A percentile compares a stretch with the other conserved stretches of the same genome.
phyloP scores from a whole-genome alignment of 495 filamentous ascomycete genomes.

The Daldinia vernicosa region DNA sequence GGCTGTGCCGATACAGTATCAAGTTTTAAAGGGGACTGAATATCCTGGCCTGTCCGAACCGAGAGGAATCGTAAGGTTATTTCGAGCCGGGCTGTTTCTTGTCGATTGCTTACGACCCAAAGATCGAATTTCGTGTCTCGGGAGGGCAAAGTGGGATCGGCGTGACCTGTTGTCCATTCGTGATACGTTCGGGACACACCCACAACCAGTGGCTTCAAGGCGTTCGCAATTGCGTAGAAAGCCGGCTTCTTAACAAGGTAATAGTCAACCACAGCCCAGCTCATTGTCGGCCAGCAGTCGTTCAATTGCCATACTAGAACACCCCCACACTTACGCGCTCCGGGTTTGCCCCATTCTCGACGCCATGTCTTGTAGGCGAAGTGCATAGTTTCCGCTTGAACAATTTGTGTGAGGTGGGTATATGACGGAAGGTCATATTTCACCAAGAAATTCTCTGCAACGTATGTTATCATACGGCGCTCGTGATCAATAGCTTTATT shows the following conservation, averaged over 20 bases:
- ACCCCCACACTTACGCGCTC: conserved; percentile 75
- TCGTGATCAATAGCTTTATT: conserved; percentile 87
- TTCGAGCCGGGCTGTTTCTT: conserved; percentile 54
- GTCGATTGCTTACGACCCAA: conserved; percentile 71
- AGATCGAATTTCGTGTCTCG: conserved; percentile 67
- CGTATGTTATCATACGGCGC: conserved; percentile 75
- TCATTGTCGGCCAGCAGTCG: conserved; percentile 88
- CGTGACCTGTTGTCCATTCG: conserved; percentile 64
- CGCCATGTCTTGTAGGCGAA: conserved; percentile 81
- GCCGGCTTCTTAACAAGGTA: conserved; percentile 77
- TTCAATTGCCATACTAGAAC: conserved; percentile 93
- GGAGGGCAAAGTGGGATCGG: conserved; percentile 57
- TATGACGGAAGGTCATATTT: conserved; percentile 62
- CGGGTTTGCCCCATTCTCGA: conserved; percentile 69
- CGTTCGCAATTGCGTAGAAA: conserved; percentile 78
- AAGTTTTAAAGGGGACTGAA: conserved; percentile 54
- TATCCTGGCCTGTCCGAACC: conserved; percentile 67
- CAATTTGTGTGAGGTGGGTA: conserved; percentile 79
- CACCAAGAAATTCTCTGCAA: conserved; percentile 76
- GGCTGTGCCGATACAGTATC: conserved; percentile 60
- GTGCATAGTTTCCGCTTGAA: conserved; percentile 81
- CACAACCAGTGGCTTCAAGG: conserved; percentile 70
- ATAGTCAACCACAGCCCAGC: conserved; percentile 82
- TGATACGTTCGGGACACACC: conserved; percentile 72
- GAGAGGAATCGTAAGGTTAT: conserved; percentile 71